Percentiles rank a stretch among this genome's conserved stretches.
These are phyloP conservation scores for Neoboletus brunneissimus DNA, from an alignment of 768 basidiomycete genomes.

Conservation along the genomic window DNA sequence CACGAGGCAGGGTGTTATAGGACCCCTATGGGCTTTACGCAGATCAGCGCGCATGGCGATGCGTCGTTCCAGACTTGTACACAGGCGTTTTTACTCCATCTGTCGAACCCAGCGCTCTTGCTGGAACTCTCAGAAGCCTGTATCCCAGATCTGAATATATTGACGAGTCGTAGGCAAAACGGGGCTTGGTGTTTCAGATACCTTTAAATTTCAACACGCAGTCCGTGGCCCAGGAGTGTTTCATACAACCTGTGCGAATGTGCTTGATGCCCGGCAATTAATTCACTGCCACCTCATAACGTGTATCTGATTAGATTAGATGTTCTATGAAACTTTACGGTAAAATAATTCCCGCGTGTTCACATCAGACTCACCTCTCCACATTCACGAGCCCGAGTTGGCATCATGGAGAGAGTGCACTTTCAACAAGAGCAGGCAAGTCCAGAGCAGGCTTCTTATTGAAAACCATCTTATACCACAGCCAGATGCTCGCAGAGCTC, in stretches of 20 bases:
- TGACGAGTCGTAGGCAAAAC: not conserved
- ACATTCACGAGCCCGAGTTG: not conserved
- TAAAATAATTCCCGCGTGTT: conserved; percentile 8
- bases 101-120: not conserved
- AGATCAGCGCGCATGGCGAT: conserved; percentile 5
- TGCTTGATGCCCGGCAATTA: not conserved
- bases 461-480: conserved; percentile 4
- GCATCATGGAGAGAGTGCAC: conserved; percentile 86
- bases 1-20: not conserved
- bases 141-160: not conserved
- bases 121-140: not conserved
- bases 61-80: conserved; percentile 1
- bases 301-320: conserved; percentile 21
- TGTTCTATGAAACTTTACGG: not conserved
- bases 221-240: not conserved
- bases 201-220: not conserved
- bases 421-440: conserved; percentile 88
- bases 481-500: conserved; percentile 91
- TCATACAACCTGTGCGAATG: conserved; percentile 1
- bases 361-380: not conserved
- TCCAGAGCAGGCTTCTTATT: not conserved
- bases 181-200: not conserved
- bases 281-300: not conserved
- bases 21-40: not conserved
- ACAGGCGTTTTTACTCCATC: not conserved